Evolutionary conservation across 768 basidiomycete genomes (phyloP), one percentile per base, ranked within the genome.

Genomic region (Neoboletus magnificus): DNA sequence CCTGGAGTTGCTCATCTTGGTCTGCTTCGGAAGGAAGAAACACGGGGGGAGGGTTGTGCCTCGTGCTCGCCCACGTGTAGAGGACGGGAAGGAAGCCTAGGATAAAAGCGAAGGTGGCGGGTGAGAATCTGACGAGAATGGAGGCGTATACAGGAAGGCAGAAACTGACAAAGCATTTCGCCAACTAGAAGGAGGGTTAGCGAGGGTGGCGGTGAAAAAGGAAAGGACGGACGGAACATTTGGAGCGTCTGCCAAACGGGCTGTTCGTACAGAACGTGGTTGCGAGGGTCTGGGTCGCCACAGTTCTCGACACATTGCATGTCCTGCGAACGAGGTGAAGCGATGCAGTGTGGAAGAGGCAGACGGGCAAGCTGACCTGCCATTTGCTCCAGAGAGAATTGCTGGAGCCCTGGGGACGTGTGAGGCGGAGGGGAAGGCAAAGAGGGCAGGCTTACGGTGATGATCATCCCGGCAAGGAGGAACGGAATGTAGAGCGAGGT

Each of bases 281-380:
- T 75, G 4, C 65, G 58, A 2, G 85, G 81, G 71, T 91, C 76
- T 36, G 81, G 81, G 60, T 86, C 80, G 45, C 71, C 69, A 70
- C 96, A 98, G 71, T 95, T 90, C 79, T 93, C 93, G 42, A 98
- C 95, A 67, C 96, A 98, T 85, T 97, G 93, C 91, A 97, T 96
- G 71, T 98, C 96, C 86, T 89, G 57, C 13, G 48, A 46, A 35
- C 20, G 40, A 29, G 56, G 56, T 63, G 50, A 48, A 37, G 42
- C 7, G 9, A 5, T 42, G 48, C 15, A 16, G 20, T 30, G 18
- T 27, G 32, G 8, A 10, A 25, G 9, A 23, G 16, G 9, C 12
- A 11, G 20, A 16, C 1, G 27, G 29, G 11, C 40, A 25, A 40
- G 66, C 78, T 64, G 58, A 75, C 87, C 86, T 91, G 91, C 82